These are phyloP conservation scores for Gyrodon lividus DNA, from an alignment of 768 basidiomycete species.

Conservation along the genomic window DNA sequence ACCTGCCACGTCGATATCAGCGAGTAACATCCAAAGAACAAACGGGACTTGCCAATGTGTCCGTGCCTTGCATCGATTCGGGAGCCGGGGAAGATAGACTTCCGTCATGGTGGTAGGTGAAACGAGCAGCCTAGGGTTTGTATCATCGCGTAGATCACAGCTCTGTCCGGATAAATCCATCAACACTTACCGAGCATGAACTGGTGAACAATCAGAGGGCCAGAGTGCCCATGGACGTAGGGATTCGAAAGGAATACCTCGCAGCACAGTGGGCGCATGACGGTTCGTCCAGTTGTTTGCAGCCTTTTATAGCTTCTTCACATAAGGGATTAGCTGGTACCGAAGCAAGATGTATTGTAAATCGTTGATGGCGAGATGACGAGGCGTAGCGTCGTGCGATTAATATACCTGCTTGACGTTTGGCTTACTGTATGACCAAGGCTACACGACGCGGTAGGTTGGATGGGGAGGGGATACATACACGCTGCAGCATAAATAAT, in stretches of 20 bases:
- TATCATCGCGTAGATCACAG: too few relatives aligned
- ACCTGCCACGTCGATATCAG: constrained; percentile 21
- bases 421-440: too few relatives aligned
- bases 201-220: too few relatives aligned
- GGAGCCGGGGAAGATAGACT: constrained; percentile 35
- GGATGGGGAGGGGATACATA: too few relatives aligned
- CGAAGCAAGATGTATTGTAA: constrained; percentile 36
- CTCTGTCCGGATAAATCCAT: too few relatives aligned
- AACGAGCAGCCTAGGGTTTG: too few relatives aligned
- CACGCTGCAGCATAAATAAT: background rate
- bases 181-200: too few relatives aligned
- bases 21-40: background rate
- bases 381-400: too few relatives aligned
- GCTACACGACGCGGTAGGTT: too few relatives aligned
- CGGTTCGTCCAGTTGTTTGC: constrained; percentile 30
- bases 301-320: constrained; percentile 33
- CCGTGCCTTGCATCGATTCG: constrained; percentile 27
- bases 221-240: constrained; percentile 1
- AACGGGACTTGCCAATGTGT: constrained; percentile 30
- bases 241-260: constrained; percentile 31
- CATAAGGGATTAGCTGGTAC: constrained; percentile 36
- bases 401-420: too few relatives aligned
- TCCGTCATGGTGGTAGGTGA: background rate
- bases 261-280: constrained; percentile 35
- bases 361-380: too few relatives aligned